Evolutionary conservation across 306 rosid species (phyloP), one percentile per base, ranked within the genome.

Genomic region (Vigna unguiculata): DNA sequence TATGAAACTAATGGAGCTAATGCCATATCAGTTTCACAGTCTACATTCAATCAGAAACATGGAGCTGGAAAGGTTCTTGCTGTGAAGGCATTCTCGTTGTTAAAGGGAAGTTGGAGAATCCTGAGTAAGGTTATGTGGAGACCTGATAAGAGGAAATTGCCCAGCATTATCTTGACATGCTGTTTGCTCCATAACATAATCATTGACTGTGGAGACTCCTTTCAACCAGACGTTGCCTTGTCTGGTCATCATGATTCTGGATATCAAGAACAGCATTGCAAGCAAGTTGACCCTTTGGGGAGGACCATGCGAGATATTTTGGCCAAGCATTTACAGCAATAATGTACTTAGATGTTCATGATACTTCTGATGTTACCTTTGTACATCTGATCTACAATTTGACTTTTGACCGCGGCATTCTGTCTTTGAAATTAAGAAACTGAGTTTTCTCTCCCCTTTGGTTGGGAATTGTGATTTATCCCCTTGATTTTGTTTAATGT

Each of bases 61-160:
- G 90, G 78, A 74, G 89, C 88, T 73, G 93, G 90, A 7, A 85
- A 89, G 87, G 62, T 84, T 32, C 92, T 90, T 52, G 98, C 96
- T 2, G 91, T 91, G 84, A 92, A 79, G 72, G 93, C 97, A 36
- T 88, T 95, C 80, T 89, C 87, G 3, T 84, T 78, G 82, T 84
- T 95, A 70, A 95, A 95, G 91, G 99, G 99, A 17, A 85, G 97
- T 75, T 95, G 98, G 99, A 95, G 97, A 83, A 92, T 95, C 87
- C 91, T 95, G 58, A 91, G 85, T 83, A 95, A 95, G 92, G 99
- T 95, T 63, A 95, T 95, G 98, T 95, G 99, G 99, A 90, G 99
- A 74, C 97, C 99, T 2, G 97, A 95, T 78, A 95, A 95, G 83
- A 87, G 89, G 80, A 95, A 92, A 75, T 76, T 95, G 79, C 99